A percentile compares a stretch with the other conserved stretches of the same genome.
phyloP scores from a whole-genome alignment of 768 basidiomycete species.

The Amanita molliuscula region DNA sequence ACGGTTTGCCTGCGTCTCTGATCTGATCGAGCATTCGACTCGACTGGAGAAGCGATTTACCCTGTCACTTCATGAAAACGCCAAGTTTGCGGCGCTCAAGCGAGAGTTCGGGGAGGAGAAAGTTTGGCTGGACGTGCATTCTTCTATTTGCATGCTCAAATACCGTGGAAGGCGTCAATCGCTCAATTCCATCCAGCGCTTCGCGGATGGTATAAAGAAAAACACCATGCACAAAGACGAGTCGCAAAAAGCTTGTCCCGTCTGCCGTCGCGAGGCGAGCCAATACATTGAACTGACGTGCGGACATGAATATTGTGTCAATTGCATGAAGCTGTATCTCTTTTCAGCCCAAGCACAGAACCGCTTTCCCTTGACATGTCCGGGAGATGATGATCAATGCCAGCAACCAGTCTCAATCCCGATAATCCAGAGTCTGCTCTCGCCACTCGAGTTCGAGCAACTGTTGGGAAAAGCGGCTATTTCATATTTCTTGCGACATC shows the following conservation, averaged over 20 bases:
- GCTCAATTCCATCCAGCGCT: background rate
- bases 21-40: background rate
- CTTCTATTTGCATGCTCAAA: background rate
- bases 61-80: background rate
- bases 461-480: slow-evolving; percentile 48
- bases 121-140: slow-evolving; percentile 2
- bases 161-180: background rate
- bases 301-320: slow-evolving; percentile 38
- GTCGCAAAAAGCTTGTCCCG: slow-evolving; percentile 29
- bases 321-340: slow-evolving; percentile 38
- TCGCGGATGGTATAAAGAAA: background rate
- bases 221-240: background rate
- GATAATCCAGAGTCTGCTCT: slow-evolving; percentile 39
- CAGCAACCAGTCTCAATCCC: slow-evolving; percentile 40
- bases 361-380: slow-evolving; percentile 53
- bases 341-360: slow-evolving; percentile 27
- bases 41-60: background rate
- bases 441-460: slow-evolving; percentile 35
- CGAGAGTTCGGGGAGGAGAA: background rate
- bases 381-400: slow-evolving; percentile 51
- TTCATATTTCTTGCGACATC: slow-evolving; percentile 41
- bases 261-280: slow-evolving; percentile 38
- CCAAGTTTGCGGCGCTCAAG: background rate
- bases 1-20: background rate
- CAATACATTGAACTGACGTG: slow-evolving; percentile 32